Evolutionary conservation across 208 protist genomes (phyloP).

Genomic region (Leishmania braziliensis): DNA sequence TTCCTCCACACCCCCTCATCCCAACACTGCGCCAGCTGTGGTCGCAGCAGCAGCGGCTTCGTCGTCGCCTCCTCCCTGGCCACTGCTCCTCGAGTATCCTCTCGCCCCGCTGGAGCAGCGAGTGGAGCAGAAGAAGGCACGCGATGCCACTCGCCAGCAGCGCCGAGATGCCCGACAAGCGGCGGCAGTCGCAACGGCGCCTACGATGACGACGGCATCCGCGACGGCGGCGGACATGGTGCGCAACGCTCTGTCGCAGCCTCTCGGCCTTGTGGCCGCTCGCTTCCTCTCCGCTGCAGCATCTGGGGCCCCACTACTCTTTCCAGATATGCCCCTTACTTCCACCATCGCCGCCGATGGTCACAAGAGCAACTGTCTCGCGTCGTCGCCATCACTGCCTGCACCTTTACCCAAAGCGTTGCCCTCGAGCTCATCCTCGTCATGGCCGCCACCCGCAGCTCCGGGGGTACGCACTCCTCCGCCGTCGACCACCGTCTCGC

Average conservation of each 20-base stretch:
- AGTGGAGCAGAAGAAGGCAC: slow-evolving; percentile 12
- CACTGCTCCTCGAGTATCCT: slow-evolving; percentile 14
- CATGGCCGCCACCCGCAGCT: not conserved
- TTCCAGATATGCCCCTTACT: slow-evolving; percentile 11
- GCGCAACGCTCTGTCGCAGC: slow-evolving; percentile 22
- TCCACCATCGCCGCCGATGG: not conserved
- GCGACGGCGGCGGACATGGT: slow-evolving; percentile 24
- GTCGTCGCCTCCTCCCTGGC: not conserved
- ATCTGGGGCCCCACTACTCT: slow-evolving; percentile 17
- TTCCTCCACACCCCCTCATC: not conserved
- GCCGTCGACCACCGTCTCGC: not conserved
- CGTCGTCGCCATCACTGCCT: not conserved
- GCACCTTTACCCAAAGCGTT: too few species aligned
- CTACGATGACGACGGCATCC: not conserved
- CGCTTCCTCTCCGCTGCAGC: slow-evolving; percentile 27
- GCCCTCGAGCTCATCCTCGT: not conserved
- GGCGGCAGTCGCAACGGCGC: not conserved
- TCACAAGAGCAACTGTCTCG: not conserved
- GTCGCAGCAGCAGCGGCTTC: not conserved
- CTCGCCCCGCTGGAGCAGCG: slow-evolving; percentile 18
- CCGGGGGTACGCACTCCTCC: not conserved
- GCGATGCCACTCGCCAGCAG: slow-evolving; percentile 16
- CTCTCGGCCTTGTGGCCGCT: slow-evolving; percentile 27
- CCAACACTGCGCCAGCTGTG: not conserved
- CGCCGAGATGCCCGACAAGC: slow-evolving; percentile 22